Evolutionary conservation across 1,284 basidiomycete genomes (phyloP).

Genomic region (Cutaneotrichosporon cyanovorans): DNA sequence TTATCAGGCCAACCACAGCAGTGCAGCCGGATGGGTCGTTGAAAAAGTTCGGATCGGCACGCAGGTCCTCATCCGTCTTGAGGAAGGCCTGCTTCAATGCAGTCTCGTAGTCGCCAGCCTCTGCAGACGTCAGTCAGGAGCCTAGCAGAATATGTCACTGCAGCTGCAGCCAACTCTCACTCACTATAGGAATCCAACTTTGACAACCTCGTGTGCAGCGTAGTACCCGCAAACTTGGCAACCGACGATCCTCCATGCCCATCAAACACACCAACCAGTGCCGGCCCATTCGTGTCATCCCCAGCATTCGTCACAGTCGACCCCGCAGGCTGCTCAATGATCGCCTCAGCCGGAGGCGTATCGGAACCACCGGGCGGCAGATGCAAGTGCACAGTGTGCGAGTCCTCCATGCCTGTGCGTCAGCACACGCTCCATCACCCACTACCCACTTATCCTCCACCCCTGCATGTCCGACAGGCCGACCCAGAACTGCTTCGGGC

Average conservation of each 20-base stretch:
- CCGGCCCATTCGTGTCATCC: conserved; percentile 54
- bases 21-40: conserved; percentile 96
- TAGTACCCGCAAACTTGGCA: conserved; percentile 82
- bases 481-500: conserved; percentile 66
- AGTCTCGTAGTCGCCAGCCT: conserved; percentile 59
- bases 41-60: conserved; percentile 74
- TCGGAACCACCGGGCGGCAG: conserved; percentile 32
- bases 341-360: conserved; percentile 47
- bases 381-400: conserved; percentile 72
- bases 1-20: conserved; percentile 80
- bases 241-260: conserved; percentile 91
- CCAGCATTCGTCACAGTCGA: conserved; percentile 44
- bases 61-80: conserved; percentile 88
- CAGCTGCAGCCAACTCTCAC: conserved; percentile 58
- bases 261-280: conserved; percentile 95
- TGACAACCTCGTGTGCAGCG: conserved; percentile 74
- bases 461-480: conserved; percentile 97
- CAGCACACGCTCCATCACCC: neutral
- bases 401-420: conserved; percentile 78
- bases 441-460: conserved; percentile 89
- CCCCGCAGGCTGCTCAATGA: conserved; percentile 44
- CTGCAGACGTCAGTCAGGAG: conserved; percentile 15
- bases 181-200: conserved; percentile 62
- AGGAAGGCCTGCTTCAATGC: conserved; percentile 87
- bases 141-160: conserved; percentile 56